Conservation (phyloP, 768 basidiomycete genomes). For the Lactifluus piperatus region DNA sequence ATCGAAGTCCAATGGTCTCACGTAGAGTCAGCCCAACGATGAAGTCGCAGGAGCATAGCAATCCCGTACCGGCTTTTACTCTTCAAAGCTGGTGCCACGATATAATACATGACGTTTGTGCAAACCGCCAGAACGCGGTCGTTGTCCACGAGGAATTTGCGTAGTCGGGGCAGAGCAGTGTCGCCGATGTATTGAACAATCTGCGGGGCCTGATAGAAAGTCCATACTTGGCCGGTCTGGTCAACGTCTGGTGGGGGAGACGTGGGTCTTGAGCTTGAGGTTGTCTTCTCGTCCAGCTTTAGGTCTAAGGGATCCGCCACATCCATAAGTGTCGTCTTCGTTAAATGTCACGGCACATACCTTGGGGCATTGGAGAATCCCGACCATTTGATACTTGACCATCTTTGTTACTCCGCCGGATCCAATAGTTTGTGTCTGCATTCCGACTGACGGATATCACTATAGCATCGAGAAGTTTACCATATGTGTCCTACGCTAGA, state of each 20-base stretch:
- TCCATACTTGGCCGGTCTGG: conserved; percentile 39
- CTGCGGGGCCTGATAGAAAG: conserved; percentile 29
- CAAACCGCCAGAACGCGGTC: conserved; percentile 78
- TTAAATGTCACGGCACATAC: conserved; percentile 28
- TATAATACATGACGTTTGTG: conserved; percentile 76
- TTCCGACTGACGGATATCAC: conserved; percentile 66
- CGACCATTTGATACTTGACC: conserved; percentile 52
- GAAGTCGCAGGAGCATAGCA: neutral
- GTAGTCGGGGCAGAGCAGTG: conserved; percentile 61
- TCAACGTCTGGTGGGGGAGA: conserved; percentile 34
- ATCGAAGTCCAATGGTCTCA: conserved; percentile 74
- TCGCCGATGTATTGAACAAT: conserved; percentile 64
- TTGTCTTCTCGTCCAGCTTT: conserved; percentile 55
- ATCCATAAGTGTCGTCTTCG: neutral
- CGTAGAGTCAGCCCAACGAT: conserved; percentile 12
- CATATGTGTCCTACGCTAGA: conserved; percentile 59
- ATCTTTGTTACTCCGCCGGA: conserved; percentile 60
- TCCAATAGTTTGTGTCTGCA: conserved; percentile 72
- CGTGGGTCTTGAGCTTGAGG: conserved; percentile 36
- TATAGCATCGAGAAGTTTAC: conserved; percentile 75
- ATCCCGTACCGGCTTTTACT: conserved; percentile 53
- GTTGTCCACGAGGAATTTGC: conserved; percentile 72
- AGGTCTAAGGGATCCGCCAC: conserved; percentile 26
- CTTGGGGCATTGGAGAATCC: conserved; percentile 57
- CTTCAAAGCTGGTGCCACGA: conserved; percentile 74